These are phyloP conservation scores for Aspergillus olivimuriae DNA, from an alignment of 495 filamentous ascomycete genomes.

Conservation along the genomic window DNA sequence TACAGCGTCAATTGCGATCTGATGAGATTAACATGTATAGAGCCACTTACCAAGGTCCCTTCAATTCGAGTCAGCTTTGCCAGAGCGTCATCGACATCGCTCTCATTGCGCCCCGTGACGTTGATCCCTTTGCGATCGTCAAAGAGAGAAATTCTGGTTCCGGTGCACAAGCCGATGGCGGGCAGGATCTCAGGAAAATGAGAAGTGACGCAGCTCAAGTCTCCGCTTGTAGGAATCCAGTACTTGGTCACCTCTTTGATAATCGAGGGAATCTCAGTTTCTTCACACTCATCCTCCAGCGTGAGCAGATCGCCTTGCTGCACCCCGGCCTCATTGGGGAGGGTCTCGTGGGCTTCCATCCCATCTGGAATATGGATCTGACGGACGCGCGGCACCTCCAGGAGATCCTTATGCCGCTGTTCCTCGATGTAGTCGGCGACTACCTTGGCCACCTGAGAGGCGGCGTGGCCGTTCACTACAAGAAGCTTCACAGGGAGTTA, in stretches of 20 bases:
- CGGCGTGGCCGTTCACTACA: conserved; percentile 11
- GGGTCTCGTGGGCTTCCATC: neutral
- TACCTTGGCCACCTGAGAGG: neutral
- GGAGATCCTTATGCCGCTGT: conserved; percentile 18
- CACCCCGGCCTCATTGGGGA: conserved; percentile 9
- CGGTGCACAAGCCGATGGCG: conserved; percentile 12
- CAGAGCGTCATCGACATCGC: conserved; percentile 63
- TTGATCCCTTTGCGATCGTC: conserved; percentile 13
- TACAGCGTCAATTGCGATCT: too few species aligned
- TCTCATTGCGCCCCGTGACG: conserved; percentile 22
- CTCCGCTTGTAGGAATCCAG: conserved; percentile 15
- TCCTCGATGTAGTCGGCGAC: conserved; percentile 16
- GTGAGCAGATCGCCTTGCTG: conserved; percentile 7
- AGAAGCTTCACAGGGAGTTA: conserved; percentile 16
- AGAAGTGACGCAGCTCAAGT: conserved; percentile 12
- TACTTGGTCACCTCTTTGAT: conserved; percentile 9
- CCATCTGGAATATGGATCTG: neutral
- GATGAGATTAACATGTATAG: too few species aligned
- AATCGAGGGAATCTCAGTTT: conserved; percentile 8
- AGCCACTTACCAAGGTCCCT: conserved; percentile 27
- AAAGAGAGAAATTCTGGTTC: conserved; percentile 16
- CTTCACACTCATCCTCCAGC: conserved; percentile 8
- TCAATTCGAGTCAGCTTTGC: conserved; percentile 61
- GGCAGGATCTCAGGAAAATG: conserved; percentile 8
- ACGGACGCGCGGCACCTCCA: conserved; percentile 16